These are phyloP conservation scores for Sclerotinia trifoliorum DNA, from an alignment of 2,329 filamentous ascomycete genomes.

Conservation along the genomic window DNA sequence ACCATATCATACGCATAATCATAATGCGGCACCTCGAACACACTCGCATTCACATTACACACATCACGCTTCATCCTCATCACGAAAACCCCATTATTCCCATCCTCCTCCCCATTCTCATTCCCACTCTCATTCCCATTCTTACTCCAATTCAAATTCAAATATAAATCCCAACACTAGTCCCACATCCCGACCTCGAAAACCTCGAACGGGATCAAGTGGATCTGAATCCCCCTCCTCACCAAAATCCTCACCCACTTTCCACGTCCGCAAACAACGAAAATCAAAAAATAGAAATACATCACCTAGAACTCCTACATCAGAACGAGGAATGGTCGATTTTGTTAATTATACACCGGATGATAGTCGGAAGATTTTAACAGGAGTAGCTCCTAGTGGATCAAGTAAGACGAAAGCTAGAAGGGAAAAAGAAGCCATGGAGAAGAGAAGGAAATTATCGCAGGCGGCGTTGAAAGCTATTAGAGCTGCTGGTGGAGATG, in stretches of 20 bases:
- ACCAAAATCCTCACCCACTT: constrained; percentile 22
- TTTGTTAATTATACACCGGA: constrained; percentile 91
- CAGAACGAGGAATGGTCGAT: constrained; percentile 45
- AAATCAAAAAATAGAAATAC: constrained; percentile 27
- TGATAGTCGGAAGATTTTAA: constrained; percentile 77
- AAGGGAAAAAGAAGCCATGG: constrained; percentile 81
- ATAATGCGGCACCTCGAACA: constrained; percentile 10
- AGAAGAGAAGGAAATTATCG: constrained; percentile 67
- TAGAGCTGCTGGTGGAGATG: constrained; percentile 67
- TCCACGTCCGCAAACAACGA: constrained; percentile 36
- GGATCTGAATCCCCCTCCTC: constrained; percentile 27
- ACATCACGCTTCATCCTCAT: constrained; percentile 16
- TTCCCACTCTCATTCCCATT: background rate
- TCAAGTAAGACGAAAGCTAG: constrained; percentile 93
- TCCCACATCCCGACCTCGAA: constrained; percentile 6
- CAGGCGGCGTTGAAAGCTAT: constrained; percentile 69
- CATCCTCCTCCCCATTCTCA: background rate
- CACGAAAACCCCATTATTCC: constrained; percentile 21
- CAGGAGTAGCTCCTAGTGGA: constrained; percentile 86
- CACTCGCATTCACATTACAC: constrained; percentile 22
- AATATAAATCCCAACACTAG: too few species aligned
- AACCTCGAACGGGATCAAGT: constrained; percentile 23
- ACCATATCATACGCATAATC: constrained; percentile 12
- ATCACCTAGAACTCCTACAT: constrained; percentile 43
- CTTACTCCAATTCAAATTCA: background rate